Conservation (phyloP, 257 asterid genomes). For the Agastache rugosa region DNA sequence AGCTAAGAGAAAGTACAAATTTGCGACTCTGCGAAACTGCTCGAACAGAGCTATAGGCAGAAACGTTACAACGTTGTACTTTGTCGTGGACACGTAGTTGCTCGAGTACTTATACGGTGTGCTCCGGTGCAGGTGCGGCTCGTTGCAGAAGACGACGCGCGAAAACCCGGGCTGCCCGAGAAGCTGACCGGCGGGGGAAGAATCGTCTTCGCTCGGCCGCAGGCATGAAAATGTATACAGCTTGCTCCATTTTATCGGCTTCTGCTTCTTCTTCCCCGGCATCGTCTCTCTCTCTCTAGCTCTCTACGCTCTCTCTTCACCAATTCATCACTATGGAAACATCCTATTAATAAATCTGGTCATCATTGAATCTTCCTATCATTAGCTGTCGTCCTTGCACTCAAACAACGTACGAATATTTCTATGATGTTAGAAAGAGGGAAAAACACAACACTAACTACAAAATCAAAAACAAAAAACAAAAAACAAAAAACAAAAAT, state of each 20-base stretch:
- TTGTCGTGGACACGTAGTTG: conserved; percentile 66
- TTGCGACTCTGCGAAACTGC: conserved; percentile 73
- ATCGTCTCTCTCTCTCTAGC: conserved; percentile 31
- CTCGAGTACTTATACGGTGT: conserved; percentile 50
- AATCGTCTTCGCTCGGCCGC: conserved; percentile 40
- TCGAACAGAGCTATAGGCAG: conserved; percentile 66
- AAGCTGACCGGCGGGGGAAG: conserved; percentile 31
- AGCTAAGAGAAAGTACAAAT: conserved; percentile 61
- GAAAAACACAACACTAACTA: neutral
- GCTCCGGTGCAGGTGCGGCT: conserved; percentile 52
- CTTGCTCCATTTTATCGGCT: conserved; percentile 59
- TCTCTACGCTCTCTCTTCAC: neutral
- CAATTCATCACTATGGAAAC: conserved; percentile 7
- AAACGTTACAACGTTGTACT: conserved; percentile 59
- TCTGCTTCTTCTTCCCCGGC: conserved; percentile 40
- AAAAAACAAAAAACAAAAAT: too few species aligned
- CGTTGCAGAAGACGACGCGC: conserved; percentile 61
- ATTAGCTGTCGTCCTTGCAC: conserved; percentile 36
- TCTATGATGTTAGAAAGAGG: neutral
- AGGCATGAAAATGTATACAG: conserved; percentile 62
- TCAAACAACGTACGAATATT: conserved; percentile 22
- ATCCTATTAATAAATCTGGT: conserved; percentile 15
- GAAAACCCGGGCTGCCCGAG: conserved; percentile 58
- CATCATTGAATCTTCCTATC: conserved; percentile 21
- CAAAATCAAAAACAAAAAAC: neutral